A percentile compares a stretch with the other conserved stretches of the same genome.
Evolutionary conservation across 805 yeast genomes (phyloP).

Genomic region (Starmera quercuum): DNA sequence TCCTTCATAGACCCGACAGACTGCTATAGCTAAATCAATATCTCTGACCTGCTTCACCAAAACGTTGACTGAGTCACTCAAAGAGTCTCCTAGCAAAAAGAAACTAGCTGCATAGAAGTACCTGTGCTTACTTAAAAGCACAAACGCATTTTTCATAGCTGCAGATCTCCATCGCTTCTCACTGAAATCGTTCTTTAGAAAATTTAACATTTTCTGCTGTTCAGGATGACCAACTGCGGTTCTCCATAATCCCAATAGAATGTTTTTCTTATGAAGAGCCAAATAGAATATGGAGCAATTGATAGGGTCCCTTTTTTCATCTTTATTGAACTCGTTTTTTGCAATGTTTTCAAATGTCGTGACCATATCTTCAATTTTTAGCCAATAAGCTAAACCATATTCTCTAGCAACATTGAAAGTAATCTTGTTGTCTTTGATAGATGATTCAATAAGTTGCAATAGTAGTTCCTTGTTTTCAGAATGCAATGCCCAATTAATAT

Average conservation of each 20-base stretch:
- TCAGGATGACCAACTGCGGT: constrained; percentile 71
- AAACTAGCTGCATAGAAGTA: constrained; percentile 84
- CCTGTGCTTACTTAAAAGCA: constrained; percentile 80
- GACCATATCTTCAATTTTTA: constrained; percentile 35
- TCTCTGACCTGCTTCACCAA: constrained; percentile 62
- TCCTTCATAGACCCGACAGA: constrained; percentile 69
- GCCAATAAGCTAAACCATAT: constrained; percentile 71
- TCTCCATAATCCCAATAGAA: constrained; percentile 78
- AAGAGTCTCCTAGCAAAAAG: constrained; percentile 68
- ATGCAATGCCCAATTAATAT: constrained; percentile 81
- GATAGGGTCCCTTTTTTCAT: constrained; percentile 62
- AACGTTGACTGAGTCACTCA: constrained; percentile 73
- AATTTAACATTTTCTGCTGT: constrained; percentile 71
- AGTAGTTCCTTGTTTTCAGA: constrained; percentile 70
- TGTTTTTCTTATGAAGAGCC: constrained; percentile 70
- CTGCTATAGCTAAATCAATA: constrained; percentile 66
- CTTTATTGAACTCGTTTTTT: constrained; percentile 54
- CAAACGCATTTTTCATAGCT: constrained; percentile 89
- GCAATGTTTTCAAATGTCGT: constrained; percentile 64
- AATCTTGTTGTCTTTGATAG: constrained; percentile 33
- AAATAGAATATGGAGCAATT: constrained; percentile 66
- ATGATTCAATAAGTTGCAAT: constrained; percentile 37
- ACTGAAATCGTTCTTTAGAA: constrained; percentile 68
- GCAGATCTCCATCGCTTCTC: constrained; percentile 79
- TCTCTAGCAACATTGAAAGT: constrained; percentile 56